Evolutionary conservation across 2,329 filamentous ascomycete species (phyloP), one percentile per base, ranked within the genome.

Genomic region (Arthrobotrys pseudoclavata): DNA sequence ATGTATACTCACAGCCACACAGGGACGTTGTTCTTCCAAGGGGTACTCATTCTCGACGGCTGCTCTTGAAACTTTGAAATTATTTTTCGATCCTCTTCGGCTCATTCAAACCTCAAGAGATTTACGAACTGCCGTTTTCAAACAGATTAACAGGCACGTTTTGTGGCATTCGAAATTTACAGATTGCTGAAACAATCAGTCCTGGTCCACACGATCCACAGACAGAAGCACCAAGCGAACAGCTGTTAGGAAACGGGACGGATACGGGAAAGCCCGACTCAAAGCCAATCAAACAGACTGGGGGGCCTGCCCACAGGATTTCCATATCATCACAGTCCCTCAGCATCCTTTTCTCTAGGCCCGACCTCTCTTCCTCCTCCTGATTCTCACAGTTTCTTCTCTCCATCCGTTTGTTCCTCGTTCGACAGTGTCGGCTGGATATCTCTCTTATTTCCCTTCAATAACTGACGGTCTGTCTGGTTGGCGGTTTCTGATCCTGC

Each of bases 171-270:
- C 37, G 60, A 63, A 63, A 48, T 63, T 48, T 63, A 42, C 24
- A 64, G 47, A 47, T 40, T 24, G 57, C 68, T 71, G 68, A 71
- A 71, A 71, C 68, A 63, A 47, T 37, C 68, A 64, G 57, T 60
- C 68, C 68, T 52, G 57, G 68, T 52, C 61, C 69, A 67, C 62
- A 60, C 62, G 71, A 57, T 76, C 64, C 71, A 69, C 40, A 69
- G 63, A 69, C 5, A 76, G 71, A 75, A 75, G 69, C 71, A 76
- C 55, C 55, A 76, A 76, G 71, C 71, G 71, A 76, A 57, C 29
- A 62, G 52, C 64, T 76, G 47, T 63, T 68, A 69, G 50, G 55
- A 57, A 60, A 64, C 71, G 71, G 71, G 64, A 76, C 71, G 71
- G 64, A 69, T 64, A 69, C 71, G 64, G 71, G 50, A 57, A 69